phyloP scores from a whole-genome alignment of 768 basidiomycete species.

The Macrocybe gigantea region DNA sequence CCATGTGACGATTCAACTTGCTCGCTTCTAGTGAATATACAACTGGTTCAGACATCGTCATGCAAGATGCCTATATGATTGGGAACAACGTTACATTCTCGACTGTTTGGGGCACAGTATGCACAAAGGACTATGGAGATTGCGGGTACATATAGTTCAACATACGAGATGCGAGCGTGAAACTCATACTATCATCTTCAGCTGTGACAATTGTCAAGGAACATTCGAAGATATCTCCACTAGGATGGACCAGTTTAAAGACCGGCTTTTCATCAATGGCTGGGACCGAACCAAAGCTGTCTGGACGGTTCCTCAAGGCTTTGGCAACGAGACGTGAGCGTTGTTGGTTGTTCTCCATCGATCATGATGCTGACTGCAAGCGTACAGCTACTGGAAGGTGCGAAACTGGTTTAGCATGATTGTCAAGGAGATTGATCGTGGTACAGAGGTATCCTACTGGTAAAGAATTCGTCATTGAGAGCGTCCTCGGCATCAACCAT shows the following conservation, averaged over 20 bases:
- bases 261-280: constrained; percentile 55
- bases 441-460: constrained; percentile 53
- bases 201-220: constrained; percentile 60
- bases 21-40: constrained; percentile 29
- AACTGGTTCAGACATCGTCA: constrained; percentile 59
- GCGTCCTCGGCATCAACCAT: constrained; percentile 64
- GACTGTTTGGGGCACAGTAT: constrained; percentile 52
- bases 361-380: neutral
- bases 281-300: constrained; percentile 66
- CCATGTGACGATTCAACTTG: neutral
- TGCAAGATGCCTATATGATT: constrained; percentile 62
- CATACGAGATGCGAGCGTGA: neutral
- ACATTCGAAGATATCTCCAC: constrained; percentile 64
- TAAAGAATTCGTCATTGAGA: constrained; percentile 61
- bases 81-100: constrained; percentile 64
- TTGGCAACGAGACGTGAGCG: constrained; percentile 53
- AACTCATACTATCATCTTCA: constrained; percentile 4
- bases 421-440: neutral
- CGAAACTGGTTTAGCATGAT: too few relatives aligned
- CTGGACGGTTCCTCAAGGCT: constrained; percentile 80
- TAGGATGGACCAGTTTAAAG: constrained; percentile 59
- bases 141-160: constrained; percentile 50
- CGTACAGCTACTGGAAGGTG: constrained; percentile 45
- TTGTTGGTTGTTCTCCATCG: neutral
- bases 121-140: constrained; percentile 61